Conservation (phyloP, 805 yeast species). For the Candida sanyiensis region DNA sequence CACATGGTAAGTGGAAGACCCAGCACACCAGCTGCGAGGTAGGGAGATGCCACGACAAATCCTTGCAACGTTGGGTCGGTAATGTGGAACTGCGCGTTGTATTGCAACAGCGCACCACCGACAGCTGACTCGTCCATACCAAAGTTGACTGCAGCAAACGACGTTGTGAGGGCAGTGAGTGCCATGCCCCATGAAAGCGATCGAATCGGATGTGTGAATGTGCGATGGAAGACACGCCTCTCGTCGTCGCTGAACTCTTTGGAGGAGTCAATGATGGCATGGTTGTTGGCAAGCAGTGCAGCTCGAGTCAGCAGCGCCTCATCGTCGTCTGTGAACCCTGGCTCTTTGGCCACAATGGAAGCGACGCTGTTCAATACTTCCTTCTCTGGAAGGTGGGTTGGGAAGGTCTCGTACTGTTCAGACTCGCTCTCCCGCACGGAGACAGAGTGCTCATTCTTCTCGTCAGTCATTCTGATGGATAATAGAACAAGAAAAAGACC, state of each 20-base stretch:
- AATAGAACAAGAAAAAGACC: too few relatives aligned
- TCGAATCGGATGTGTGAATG: slow-evolving; percentile 40
- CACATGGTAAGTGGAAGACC: slow-evolving; percentile 53
- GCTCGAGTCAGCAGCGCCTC: slow-evolving; percentile 42
- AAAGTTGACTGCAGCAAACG: slow-evolving; percentile 52
- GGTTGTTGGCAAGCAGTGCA: slow-evolving; percentile 52
- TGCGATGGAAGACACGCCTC: slow-evolving; percentile 33
- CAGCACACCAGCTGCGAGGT: slow-evolving; percentile 49
- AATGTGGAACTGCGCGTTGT: slow-evolving; percentile 41
- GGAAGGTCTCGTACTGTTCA: neutral
- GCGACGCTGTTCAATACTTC: slow-evolving; percentile 8
- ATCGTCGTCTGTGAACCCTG: slow-evolving; percentile 17
- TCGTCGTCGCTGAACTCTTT: slow-evolving; percentile 31
- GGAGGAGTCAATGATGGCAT: slow-evolving; percentile 34
- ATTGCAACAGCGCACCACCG: slow-evolving; percentile 59
- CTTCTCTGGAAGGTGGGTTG: slow-evolving; percentile 7
- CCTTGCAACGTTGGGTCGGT: slow-evolving; percentile 44
- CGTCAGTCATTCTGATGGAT: too few relatives aligned
- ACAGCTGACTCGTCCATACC: slow-evolving; percentile 73
- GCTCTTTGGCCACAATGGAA: slow-evolving; percentile 8
- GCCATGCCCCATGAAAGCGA: slow-evolving; percentile 47
- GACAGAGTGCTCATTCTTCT: neutral
- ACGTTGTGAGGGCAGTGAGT: slow-evolving; percentile 54
- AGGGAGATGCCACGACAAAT: slow-evolving; percentile 60
- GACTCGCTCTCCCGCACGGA: neutral